phyloP scores from a whole-genome alignment of 495 filamentous ascomycete genomes.

The Aspergillus nidulans region DNA sequence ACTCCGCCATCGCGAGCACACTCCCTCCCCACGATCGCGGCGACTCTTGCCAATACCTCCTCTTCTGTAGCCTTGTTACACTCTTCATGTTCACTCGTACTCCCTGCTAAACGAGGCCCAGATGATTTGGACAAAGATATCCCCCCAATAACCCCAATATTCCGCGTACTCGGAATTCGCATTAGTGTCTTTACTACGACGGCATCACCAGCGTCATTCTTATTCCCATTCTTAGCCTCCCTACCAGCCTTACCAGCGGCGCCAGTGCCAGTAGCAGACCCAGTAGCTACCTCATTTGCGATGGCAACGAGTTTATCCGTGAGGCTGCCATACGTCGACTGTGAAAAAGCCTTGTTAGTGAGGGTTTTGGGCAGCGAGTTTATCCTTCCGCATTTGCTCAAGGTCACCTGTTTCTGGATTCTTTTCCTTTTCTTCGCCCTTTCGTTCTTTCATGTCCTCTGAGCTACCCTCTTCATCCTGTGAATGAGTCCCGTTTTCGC shows the following conservation, averaged over 20 bases:
- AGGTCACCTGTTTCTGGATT: constrained; percentile 36
- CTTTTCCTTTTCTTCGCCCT: background rate
- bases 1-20: constrained; percentile 37
- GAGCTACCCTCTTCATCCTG: too few species aligned
- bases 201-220: constrained; percentile 50
- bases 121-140: background rate
- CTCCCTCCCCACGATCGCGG: constrained; percentile 36
- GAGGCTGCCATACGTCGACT: constrained; percentile 68
- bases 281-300: constrained; percentile 47
- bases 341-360: constrained; percentile 20
- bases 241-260: too few species aligned
- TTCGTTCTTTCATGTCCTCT: too few species aligned
- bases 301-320: constrained; percentile 66
- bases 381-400: constrained; percentile 36
- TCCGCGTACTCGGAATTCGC: constrained; percentile 85
- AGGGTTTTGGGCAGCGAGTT: constrained; percentile 28
- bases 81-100: background rate
- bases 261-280: background rate
- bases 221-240: background rate
- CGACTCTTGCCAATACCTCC: constrained; percentile 16
- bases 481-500: too few species aligned
- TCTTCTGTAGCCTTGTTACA: background rate
- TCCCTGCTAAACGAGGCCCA: background rate
- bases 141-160: constrained; percentile 71
- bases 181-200: constrained; percentile 73